Evolutionary conservation across 306 rosid genomes (phyloP), one percentile per base, ranked within the genome.

Genomic region (Sophora flavescens): DNA sequence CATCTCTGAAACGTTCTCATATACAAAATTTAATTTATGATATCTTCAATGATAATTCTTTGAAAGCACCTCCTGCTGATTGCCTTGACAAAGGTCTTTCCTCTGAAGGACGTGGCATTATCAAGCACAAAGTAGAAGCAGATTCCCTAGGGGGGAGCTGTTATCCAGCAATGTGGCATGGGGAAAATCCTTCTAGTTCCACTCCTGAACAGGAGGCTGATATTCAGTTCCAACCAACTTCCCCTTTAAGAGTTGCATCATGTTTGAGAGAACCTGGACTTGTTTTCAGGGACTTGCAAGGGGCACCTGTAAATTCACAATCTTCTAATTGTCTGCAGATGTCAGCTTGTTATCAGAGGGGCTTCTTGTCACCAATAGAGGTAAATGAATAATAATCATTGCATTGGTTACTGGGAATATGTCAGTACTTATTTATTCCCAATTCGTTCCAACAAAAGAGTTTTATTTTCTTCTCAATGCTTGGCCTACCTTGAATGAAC

Each of bases 1-100:
- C 91, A 66, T 92, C 97, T 81, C 84, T 76, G 36, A 92, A 90
- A 79, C 85, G 93, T 61, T 74, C 70, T 48, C 58, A 42, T 44
- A 84, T 92, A 75, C 81, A 76, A 57, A 84, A 82, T 68, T 66
- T 92, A 79, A 81, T 92, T 38, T 83, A 44, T 84, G 77, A 87
- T 48, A 78, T 92, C 82, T 71, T 73, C 64, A 60, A 78, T 72
- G 77, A 66, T 81, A 66, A 83, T 68, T 80, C 80, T 53, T 76
- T 60, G 54, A 73, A 76, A 79, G 79, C 70, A 11, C 63, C 52
- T 11, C 51, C 54, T 41, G 73, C 74, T 15, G 81, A 81, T 82
- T 76, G 80, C 45, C 78, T 59, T 70, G 75, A 72, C 72, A 66
- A 78, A 76, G 35, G 52, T 80, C 78, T 75, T 68, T 63, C 68